Evolutionary conservation across 228 moss, liverwort and hornwort species (phyloP).

Genomic region (Sphagnum fallax): DNA sequence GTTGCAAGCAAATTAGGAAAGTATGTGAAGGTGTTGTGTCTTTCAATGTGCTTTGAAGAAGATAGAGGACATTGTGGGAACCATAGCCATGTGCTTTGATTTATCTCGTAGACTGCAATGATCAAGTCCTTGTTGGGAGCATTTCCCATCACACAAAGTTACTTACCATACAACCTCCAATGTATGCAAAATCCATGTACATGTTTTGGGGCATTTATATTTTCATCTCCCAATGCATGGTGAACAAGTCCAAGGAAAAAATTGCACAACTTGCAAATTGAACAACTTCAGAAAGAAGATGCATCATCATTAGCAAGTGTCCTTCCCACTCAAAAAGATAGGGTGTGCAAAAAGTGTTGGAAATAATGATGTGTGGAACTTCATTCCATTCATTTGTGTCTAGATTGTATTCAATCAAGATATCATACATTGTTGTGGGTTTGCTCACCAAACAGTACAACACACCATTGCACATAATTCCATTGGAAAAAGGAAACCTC

Average conservation of each 20-base stretch:
- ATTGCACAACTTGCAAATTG: constrained; percentile 29
- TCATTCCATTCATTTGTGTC: constrained; percentile 35
- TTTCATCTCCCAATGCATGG: constrained; percentile 25
- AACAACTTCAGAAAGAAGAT: constrained; percentile 12
- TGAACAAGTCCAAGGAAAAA: constrained; percentile 24
- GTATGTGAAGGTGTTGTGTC: too few species aligned
- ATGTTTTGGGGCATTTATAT: constrained; percentile 26
- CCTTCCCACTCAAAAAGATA: constrained; percentile 31
- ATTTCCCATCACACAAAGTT: constrained; percentile 25
- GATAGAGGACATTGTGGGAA: constrained; percentile 25
- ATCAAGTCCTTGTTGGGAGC: constrained; percentile 23
- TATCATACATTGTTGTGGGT: constrained; percentile 40
- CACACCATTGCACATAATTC: constrained; percentile 26
- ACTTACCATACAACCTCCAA: constrained; percentile 29
- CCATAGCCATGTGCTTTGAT: constrained; percentile 16
- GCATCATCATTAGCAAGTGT: constrained; percentile 29
- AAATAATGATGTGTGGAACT: constrained; percentile 18
- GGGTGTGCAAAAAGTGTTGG: constrained; percentile 29
- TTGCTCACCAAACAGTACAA: constrained; percentile 35
- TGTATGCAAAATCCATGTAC: constrained; percentile 31
- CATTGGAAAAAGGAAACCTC: constrained; percentile 39
- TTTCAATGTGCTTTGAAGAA: not conserved
- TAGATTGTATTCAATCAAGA: constrained; percentile 25
- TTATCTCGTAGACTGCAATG: constrained; percentile 15
- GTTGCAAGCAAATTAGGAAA: too few species aligned